A percentile compares a stretch with the other conserved stretches of the same genome.
Evolutionary conservation across 176 grass and related monocot genomes (phyloP).

Genomic region (Thinopyrum elongatum): DNA sequence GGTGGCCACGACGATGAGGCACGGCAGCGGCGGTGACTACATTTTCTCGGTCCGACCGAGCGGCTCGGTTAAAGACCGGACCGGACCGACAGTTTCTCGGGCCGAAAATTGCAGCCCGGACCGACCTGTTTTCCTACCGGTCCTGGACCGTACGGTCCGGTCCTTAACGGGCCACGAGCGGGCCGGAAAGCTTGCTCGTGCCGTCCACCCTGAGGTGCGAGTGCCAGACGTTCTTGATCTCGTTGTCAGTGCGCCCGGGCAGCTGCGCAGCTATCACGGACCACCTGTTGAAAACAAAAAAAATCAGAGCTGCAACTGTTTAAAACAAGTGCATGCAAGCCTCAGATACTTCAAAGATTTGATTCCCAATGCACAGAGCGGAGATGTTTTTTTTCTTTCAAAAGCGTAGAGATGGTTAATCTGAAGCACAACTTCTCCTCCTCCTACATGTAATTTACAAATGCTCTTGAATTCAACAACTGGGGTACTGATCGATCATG

Average conservation of each 20-base stretch:
- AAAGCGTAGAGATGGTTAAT: constrained; percentile 6
- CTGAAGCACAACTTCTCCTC: not conserved
- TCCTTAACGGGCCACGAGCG: too few relatives aligned
- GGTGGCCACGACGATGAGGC: too few relatives aligned
- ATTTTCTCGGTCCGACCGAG: too few relatives aligned
- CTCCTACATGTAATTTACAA: not conserved
- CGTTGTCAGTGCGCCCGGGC: constrained; percentile 59
- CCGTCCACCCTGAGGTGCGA: too few relatives aligned
- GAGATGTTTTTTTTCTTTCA: not conserved
- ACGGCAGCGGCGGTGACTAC: too few relatives aligned
- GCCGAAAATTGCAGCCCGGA: too few relatives aligned
- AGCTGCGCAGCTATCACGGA: constrained; percentile 51
- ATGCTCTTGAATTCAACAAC: constrained; percentile 24
- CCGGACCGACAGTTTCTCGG: too few relatives aligned
- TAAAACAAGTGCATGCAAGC: not conserved
- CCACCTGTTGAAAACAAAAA: constrained; percentile 42
- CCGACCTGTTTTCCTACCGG: too few relatives aligned
- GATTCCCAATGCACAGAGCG: constrained; percentile 17
- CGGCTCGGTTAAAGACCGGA: too few relatives aligned
- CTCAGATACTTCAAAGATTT: constrained; percentile 34
- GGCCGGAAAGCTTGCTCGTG: too few relatives aligned
- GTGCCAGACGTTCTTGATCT: constrained; percentile 75
- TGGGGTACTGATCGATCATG: constrained; percentile 1
- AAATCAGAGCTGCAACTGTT: not conserved
- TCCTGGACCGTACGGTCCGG: too few relatives aligned